Conservation (phyloP, 2,329 filamentous ascomycete genomes). For the Thelonectria blattea region DNA sequence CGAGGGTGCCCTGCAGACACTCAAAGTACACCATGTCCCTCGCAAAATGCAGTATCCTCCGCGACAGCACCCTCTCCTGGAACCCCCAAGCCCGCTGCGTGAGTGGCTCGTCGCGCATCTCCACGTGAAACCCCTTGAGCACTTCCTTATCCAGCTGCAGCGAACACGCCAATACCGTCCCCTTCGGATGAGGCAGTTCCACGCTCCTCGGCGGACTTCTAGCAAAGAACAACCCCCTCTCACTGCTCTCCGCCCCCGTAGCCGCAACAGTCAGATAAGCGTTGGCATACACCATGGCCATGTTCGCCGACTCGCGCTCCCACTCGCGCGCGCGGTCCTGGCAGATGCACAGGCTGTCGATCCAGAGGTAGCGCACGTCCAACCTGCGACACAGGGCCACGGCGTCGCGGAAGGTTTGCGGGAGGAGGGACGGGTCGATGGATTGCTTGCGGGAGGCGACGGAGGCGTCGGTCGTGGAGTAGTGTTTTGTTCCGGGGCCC, state of each 20-base stretch:
- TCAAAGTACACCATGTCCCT: constrained; percentile 21
- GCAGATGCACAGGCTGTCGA: constrained; percentile 20
- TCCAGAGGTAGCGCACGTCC: constrained; percentile 16
- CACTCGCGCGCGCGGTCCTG: constrained; percentile 10
- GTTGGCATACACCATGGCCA: constrained; percentile 11
- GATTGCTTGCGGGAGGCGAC: not conserved
- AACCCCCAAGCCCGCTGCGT: constrained; percentile 28
- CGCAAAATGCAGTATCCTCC: constrained; percentile 28
- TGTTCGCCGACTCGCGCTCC: constrained; percentile 11
- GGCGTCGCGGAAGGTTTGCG: constrained; percentile 16
- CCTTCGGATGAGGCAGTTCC: not conserved
- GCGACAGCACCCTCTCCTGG: constrained; percentile 30
- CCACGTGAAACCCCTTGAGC: constrained; percentile 7
- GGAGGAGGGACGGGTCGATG: constrained; percentile 6
- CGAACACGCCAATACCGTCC: not conserved
- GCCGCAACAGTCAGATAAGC: constrained; percentile 11
- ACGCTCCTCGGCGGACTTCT: not conserved
- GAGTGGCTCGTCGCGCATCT: constrained; percentile 12
- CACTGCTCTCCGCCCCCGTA: not conserved
- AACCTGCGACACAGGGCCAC: constrained; percentile 5
- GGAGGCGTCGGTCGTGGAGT: constrained; percentile 6
- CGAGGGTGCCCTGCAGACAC: constrained; percentile 15
- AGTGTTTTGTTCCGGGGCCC: constrained; percentile 6
- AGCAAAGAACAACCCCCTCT: constrained; percentile 5
- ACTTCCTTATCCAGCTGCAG: constrained; percentile 10